These are phyloP conservation scores for Fragosphaeria purpurea DNA, from an alignment of 2,329 filamentous ascomycete genomes.

Conservation along the genomic window DNA sequence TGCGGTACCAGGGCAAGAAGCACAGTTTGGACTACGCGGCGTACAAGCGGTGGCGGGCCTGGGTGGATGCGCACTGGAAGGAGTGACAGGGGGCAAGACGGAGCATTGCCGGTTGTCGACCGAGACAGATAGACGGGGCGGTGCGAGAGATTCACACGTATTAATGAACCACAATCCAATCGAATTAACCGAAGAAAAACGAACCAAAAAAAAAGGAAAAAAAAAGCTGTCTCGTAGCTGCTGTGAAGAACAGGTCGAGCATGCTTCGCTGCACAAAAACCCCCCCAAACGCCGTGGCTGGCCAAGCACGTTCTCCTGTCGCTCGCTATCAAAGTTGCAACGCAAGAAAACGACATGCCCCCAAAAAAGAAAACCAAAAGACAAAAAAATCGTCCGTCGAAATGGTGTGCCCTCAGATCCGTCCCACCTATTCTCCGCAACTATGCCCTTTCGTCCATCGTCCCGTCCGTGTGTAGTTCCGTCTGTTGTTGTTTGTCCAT, in stretches of 20 bases:
- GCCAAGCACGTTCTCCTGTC: not conserved
- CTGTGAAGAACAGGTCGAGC: too few relatives aligned
- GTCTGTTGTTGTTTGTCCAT: not conserved
- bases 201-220: not conserved
- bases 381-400: not conserved
- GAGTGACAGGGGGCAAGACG: conserved; percentile 7
- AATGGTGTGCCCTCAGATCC: too few relatives aligned
- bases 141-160: too few relatives aligned
- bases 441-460: too few relatives aligned
- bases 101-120: not conserved
- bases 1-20: conserved; percentile 81
- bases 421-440: too few relatives aligned
- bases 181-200: not conserved
- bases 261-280: too few relatives aligned
- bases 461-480: not conserved
- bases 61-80: conserved; percentile 38
- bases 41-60: conserved; percentile 71
- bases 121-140: not conserved
- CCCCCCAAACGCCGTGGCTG: too few relatives aligned
- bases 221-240: not conserved
- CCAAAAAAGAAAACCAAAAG: not conserved
- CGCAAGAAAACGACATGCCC: not conserved
- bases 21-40: conserved; percentile 59
- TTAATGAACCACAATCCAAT: not conserved
- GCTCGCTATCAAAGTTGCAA: not conserved